These are phyloP conservation scores for Aristolochia contorta DNA, from an alignment of 164 flowering plant genomes.

Conservation along the genomic window DNA sequence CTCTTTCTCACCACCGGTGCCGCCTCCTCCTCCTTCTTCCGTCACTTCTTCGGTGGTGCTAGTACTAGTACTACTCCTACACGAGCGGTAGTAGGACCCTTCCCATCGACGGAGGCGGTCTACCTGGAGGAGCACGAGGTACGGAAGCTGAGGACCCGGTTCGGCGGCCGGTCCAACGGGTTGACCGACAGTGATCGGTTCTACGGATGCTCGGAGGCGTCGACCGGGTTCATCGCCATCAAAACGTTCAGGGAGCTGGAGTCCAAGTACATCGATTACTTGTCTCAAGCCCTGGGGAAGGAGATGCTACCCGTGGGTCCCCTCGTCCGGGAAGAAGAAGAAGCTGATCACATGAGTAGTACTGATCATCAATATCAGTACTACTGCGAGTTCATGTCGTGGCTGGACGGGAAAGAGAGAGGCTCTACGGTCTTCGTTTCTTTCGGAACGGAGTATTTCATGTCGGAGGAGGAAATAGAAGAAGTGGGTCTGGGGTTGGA, in stretches of 20 bases:
- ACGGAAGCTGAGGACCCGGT: not conserved
- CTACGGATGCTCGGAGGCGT: constrained; percentile 5
- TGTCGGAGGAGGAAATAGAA: constrained; percentile 20
- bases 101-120: constrained; percentile 15
- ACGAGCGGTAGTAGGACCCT: not conserved
- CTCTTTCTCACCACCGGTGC: constrained; percentile 11
- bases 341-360: no score
- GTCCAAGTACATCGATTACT: constrained; percentile 20
- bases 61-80: not conserved
- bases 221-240: constrained; percentile 13
- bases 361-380: no score
- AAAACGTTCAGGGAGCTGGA: constrained; percentile 27
- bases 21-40: constrained; percentile 4
- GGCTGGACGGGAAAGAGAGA: constrained; percentile 21
- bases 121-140: constrained; percentile 9
- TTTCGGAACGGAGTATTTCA: constrained; percentile 34
- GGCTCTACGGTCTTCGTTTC: constrained; percentile 24
- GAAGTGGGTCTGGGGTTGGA: constrained; percentile 31
- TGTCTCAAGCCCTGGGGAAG: constrained; percentile 7
- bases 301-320: constrained; percentile 26
- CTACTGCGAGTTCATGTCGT: constrained; percentile 8
- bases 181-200: constrained; percentile 5
- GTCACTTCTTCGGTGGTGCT: not conserved
- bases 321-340: constrained; percentile 22
- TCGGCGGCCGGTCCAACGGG: constrained; percentile 1